phyloP scores from a whole-genome alignment of 2,329 filamentous ascomycete genomes.

The Alternaria ventricosa region DNA sequence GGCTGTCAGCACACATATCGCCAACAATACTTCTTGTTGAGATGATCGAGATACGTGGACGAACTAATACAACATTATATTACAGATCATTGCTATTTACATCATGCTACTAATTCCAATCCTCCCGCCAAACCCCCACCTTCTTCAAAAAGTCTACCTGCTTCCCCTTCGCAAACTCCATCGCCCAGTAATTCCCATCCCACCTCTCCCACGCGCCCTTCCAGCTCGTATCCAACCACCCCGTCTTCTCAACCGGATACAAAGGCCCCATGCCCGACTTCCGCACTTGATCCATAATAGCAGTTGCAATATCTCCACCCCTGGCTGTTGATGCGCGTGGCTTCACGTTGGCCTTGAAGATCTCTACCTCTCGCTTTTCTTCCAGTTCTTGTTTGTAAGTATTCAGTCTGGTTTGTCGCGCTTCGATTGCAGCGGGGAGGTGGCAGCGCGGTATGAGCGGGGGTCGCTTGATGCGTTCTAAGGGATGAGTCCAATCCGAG shows the following conservation, averaged over 20 bases:
- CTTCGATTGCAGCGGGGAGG: background rate
- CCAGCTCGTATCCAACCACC: background rate
- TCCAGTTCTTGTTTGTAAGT: background rate
- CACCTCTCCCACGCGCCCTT: conserved; percentile 11
- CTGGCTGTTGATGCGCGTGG: background rate
- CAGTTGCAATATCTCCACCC: background rate
- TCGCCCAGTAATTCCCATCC: conserved; percentile 7
- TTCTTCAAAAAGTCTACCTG: background rate
- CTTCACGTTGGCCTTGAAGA: background rate
- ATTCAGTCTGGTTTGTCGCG: background rate
- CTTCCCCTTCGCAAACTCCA: background rate
- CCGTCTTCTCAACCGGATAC: conserved; percentile 4
- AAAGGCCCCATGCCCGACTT: background rate
- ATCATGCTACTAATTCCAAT: background rate
- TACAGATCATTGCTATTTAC: background rate
- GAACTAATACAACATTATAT: background rate
- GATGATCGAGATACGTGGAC: background rate
- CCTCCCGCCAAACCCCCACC: background rate
- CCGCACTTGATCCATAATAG: conserved; percentile 5
- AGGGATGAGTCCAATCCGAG: background rate
- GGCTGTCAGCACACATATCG: background rate
- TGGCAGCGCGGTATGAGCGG: background rate
- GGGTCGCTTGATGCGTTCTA: background rate
- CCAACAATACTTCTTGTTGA: too few species aligned
- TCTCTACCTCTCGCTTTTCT: background rate